These are phyloP conservation scores for Magnusiomyces clavatus DNA, from an alignment of 1,139 yeast species.

Conservation along the genomic window DNA sequence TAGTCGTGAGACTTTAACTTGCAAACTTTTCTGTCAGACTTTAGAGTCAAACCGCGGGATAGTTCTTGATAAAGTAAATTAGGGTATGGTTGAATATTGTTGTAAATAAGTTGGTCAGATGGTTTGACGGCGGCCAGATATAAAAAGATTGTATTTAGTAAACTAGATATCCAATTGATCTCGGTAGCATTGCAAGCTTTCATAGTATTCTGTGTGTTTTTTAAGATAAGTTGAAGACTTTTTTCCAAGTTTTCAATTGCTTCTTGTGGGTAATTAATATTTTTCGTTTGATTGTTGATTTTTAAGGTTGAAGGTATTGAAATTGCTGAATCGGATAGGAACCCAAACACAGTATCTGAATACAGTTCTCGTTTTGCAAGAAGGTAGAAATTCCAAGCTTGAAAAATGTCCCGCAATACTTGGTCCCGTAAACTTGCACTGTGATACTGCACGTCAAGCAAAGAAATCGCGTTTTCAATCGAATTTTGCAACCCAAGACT, in stretches of 20 bases:
- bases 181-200: conserved; percentile 21
- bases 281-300: conserved; percentile 1
- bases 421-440: conserved; percentile 17
- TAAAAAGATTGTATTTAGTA: conserved; percentile 22
- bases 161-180: conserved; percentile 17
- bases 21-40: conserved; percentile 11
- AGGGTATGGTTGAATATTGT: conserved; percentile 6
- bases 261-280: conserved; percentile 3
- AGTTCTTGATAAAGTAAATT: conserved; percentile 13
- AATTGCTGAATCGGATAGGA: conserved; percentile 42
- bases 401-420: conserved; percentile 17
- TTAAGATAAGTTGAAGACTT: conserved; percentile 13
- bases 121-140: conserved; percentile 26
- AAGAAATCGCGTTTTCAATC: conserved; percentile 18
- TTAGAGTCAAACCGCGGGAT: conserved; percentile 10
- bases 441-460: conserved; percentile 14
- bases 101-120: neutral
- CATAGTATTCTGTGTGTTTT: conserved; percentile 5
- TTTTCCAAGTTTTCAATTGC: conserved; percentile 9
- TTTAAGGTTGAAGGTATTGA: conserved; percentile 36
- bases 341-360: conserved; percentile 41
- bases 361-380: conserved; percentile 22
- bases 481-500: conserved; percentile 22
- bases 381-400: conserved; percentile 21
- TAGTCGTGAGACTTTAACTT: conserved; percentile 7